These are phyloP conservation scores for Kluyveromyces starmeri DNA, from an alignment of 805 yeast genomes.

Conservation along the genomic window DNA sequence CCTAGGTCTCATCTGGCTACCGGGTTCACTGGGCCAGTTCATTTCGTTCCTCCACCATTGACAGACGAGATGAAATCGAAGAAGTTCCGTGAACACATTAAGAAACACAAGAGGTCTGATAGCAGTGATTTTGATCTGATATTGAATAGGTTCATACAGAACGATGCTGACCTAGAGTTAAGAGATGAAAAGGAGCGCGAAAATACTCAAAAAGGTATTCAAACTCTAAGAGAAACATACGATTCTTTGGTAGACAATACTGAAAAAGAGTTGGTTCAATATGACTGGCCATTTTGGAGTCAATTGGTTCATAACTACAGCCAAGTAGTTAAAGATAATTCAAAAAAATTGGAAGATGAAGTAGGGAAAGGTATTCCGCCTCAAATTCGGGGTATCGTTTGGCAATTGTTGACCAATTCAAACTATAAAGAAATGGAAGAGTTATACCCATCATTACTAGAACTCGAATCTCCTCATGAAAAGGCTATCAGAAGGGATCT, in stretches of 20 bases:
- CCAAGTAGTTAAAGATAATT: slow-evolving; percentile 51
- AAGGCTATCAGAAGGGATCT: slow-evolving; percentile 74
- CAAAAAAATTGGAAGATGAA: slow-evolving; percentile 49
- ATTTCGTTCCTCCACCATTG: slow-evolving; percentile 27
- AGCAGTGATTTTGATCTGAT: slow-evolving; percentile 48
- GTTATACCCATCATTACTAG: slow-evolving; percentile 33
- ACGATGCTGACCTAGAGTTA: slow-evolving; percentile 40
- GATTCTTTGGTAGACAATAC: not conserved
- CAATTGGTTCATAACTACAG: slow-evolving; percentile 69
- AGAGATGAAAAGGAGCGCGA: slow-evolving; percentile 46
- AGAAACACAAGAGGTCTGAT: slow-evolving; percentile 12
- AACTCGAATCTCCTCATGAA: slow-evolving; percentile 56
- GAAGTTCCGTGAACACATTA: slow-evolving; percentile 18
- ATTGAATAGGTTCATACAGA: slow-evolving; percentile 48
- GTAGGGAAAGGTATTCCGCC: slow-evolving; percentile 74
- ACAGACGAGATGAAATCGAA: slow-evolving; percentile 24
- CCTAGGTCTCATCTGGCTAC: not conserved
- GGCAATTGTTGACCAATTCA: slow-evolving; percentile 84
- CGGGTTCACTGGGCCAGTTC: slow-evolving; percentile 3
- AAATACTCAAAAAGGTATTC: slow-evolving; percentile 38
- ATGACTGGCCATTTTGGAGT: slow-evolving; percentile 88
- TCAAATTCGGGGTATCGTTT: slow-evolving; percentile 78
- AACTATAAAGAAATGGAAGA: slow-evolving; percentile 45
- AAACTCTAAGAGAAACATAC: slow-evolving; percentile 31
- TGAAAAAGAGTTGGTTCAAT: slow-evolving; percentile 30